phyloP scores from a whole-genome alignment of 352 stramenopile genomes.

The Blastocystis sp. region DNA sequence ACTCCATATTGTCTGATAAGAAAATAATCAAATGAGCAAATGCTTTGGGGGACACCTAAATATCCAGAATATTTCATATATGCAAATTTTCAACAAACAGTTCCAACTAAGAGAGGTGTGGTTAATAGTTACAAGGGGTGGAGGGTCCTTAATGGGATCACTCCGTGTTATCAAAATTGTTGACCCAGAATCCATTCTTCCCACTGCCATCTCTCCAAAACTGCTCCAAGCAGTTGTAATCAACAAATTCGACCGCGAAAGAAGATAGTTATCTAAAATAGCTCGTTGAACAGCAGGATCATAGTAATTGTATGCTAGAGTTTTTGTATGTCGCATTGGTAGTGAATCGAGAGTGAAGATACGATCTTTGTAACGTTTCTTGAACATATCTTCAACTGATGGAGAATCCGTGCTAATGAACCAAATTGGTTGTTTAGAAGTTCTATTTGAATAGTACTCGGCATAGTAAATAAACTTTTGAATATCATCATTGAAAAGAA shows the following conservation, averaged over 20 bases:
- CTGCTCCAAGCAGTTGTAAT: constrained; percentile 50
- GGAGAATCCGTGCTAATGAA: constrained; percentile 48
- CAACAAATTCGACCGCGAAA: constrained; percentile 20
- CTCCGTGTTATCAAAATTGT: constrained; percentile 47
- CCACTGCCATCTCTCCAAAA: constrained; percentile 53
- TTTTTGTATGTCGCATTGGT: constrained; percentile 30
- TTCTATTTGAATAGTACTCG: constrained; percentile 43
- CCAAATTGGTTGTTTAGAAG: not conserved
- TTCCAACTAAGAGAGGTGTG: not conserved
- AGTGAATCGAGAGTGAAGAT: not conserved
- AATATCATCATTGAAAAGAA: constrained; percentile 32
- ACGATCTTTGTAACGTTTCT: not conserved
- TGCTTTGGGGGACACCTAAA: too few species aligned
- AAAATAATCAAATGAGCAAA: not conserved
- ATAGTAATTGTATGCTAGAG: not conserved
- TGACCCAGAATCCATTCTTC: not conserved
- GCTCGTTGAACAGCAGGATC: constrained; percentile 19
- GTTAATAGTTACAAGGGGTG: constrained; percentile 29
- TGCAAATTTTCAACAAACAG: not conserved
- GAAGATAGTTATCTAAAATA: constrained; percentile 55
- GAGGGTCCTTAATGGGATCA: constrained; percentile 19
- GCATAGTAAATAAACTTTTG: constrained; percentile 40
- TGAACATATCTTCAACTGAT: constrained; percentile 3
- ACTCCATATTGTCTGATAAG: constrained; percentile 12
- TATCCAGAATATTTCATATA: not conserved